Base-by-base conservation (phyloP, 768 basidiomycete species). In the Suillus weaverae region DNA sequence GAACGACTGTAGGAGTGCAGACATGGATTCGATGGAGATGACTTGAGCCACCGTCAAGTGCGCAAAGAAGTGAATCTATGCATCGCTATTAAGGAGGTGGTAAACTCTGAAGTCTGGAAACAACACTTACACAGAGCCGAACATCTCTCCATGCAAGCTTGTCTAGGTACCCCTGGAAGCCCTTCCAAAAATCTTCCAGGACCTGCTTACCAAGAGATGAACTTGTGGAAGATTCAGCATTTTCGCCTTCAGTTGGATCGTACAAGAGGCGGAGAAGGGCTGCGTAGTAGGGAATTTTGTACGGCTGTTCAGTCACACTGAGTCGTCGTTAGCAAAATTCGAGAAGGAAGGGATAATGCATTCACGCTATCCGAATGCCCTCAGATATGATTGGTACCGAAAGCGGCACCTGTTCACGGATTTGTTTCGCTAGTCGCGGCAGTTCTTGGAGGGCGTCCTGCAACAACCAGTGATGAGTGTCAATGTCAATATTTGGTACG, bases 1-100 rank as follows among this genome's bases (percentile, higher is more conserved):
- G 74, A 97, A 93, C 0, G 95, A 91, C 67, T 90, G 88, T 32
- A 97, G 83, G 35, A 97, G 85, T 8, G 87, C 83, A 51, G 91
- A 80, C 82, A 98, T 86, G 3, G 95, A 96, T 10, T 89, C 85
- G 0, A 87, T 74, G 3, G 92, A 88, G 60, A 98, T 84, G 2
- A 96, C 78, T 62, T 85, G 84, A 2, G 93, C 87, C 3, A 90
- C 83, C 36, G 92, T 89, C 54, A 97, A 77, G 71, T 96, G 92
- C 2, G 95, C 90, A 72, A 99, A 97, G 75, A 99, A 92, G 66
- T 95, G 93, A 16, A 98, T 89, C 96, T 99, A 60, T 41, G 16
- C 41, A 56, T 13, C 32, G 57, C 44, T 71, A 67, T 66, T 62
- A 64, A 41, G 13, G 39, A 60, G 65, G 35, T 20, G 18, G 26